Percentiles rank a stretch among this genome's conserved stretches.
These are phyloP conservation scores for Albugo laibachii DNA, from an alignment of 352 stramenopile species.

Conservation along the genomic window DNA sequence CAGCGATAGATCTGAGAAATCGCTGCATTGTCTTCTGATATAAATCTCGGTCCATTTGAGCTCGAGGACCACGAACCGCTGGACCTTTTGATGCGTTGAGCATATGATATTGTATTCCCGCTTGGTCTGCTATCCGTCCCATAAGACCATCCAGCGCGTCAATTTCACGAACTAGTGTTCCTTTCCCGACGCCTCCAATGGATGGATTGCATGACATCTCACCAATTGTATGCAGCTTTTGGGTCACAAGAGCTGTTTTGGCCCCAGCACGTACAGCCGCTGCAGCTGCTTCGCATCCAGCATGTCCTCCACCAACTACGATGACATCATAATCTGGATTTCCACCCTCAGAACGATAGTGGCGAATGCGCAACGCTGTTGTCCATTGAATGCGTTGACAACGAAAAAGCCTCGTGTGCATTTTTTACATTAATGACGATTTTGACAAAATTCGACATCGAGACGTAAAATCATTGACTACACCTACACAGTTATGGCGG, in stretches of 20 bases:
- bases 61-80: slow-evolving; percentile 75
- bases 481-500: no score
- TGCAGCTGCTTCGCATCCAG: slow-evolving; percentile 33
- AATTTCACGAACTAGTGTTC: slow-evolving; percentile 95
- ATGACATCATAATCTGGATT: slow-evolving; percentile 20
- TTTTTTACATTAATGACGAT: no score
- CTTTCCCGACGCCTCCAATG: slow-evolving; percentile 97
- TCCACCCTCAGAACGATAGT: no score
- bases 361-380: no score
- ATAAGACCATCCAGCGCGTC: slow-evolving; percentile 97
- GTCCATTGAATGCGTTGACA: no score
- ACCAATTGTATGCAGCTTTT: slow-evolving; percentile 87
- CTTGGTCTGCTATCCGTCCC: slow-evolving; percentile 86
- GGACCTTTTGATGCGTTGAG: slow-evolving; percentile 90
- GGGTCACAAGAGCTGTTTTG: slow-evolving; percentile 90
- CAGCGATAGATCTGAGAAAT: slow-evolving; percentile 40
- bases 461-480: no score
- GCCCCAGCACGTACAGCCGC: slow-evolving; percentile 63
- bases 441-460: no score
- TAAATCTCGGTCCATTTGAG: slow-evolving; percentile 94
- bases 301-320: slow-evolving; percentile 37
- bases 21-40: slow-evolving; percentile 93
- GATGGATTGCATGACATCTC: slow-evolving; percentile 98
- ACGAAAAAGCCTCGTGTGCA: no score
- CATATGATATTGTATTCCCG: slow-evolving; percentile 94